phyloP scores from a whole-genome alignment of 257 asterid genomes.

The Linaria vulgaris region DNA sequence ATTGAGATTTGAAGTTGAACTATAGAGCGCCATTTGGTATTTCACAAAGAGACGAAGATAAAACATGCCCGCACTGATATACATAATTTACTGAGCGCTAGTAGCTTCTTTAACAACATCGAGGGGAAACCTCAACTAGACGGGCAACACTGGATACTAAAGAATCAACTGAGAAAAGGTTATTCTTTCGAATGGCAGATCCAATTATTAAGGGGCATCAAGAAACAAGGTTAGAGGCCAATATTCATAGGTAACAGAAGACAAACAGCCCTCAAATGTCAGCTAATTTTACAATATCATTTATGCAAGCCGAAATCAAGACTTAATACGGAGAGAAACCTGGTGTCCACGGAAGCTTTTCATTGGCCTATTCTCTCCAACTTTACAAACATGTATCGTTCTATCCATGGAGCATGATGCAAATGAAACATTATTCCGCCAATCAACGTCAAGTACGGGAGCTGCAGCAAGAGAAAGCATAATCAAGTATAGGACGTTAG shows the following conservation, averaged over 20 bases:
- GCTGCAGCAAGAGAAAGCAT: conserved; percentile 41
- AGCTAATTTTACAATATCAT: conserved; percentile 11
- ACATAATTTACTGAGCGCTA: too few species aligned
- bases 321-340: conserved; percentile 46
- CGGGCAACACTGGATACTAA: too few species aligned
- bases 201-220: too few species aligned
- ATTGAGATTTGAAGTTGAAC: too few species aligned
- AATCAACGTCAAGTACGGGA: conserved; percentile 95
- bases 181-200: too few species aligned
- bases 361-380: conserved; percentile 83
- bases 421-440: conserved; percentile 85
- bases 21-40: too few species aligned
- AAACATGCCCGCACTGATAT: too few species aligned
- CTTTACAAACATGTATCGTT: conserved; percentile 91
- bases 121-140: too few species aligned
- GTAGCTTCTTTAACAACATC: too few species aligned
- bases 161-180: too few species aligned
- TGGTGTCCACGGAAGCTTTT: conserved; percentile 83
- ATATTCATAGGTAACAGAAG: background rate
- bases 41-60: too few species aligned
- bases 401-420: conserved; percentile 97
- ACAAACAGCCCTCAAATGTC: background rate
- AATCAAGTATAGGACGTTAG: conserved; percentile 7
- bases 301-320: too few species aligned
- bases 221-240: background rate